Conservation (phyloP, 441 rosid genomes). For the Erodium texanum region DNA sequence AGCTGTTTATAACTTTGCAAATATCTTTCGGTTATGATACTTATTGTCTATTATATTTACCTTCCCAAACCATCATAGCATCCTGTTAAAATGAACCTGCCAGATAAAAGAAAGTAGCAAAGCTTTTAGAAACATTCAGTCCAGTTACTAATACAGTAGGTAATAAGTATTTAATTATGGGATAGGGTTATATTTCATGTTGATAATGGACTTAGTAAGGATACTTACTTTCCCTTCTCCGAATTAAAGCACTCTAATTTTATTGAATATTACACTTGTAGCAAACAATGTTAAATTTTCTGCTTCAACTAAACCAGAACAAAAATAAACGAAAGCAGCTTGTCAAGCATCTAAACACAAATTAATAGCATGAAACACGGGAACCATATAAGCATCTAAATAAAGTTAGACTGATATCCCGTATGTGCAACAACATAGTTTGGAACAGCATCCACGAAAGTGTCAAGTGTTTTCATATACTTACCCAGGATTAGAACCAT, state of each 20-base stretch:
- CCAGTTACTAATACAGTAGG: background rate
- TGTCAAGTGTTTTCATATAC: background rate
- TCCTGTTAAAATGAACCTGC: constrained; percentile 90
- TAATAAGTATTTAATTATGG: background rate
- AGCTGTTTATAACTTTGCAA: background rate
- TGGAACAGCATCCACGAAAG: too few relatives aligned
- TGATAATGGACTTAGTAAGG: background rate
- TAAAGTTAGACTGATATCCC: background rate
- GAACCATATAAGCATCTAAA: background rate
- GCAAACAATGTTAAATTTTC: background rate
- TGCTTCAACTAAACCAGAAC: background rate
- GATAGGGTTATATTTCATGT: background rate
- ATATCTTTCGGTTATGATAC: constrained; percentile 10
- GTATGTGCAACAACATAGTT: too few relatives aligned
- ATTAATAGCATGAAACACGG: background rate
- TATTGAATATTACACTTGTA: background rate
- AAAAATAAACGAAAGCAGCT: background rate
- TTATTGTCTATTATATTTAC: constrained; percentile 23
- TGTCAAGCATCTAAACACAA: background rate
- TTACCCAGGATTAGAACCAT: constrained; percentile 69
- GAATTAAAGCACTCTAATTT: background rate
- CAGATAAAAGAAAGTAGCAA: constrained; percentile 22
- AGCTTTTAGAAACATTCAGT: constrained; percentile 1
- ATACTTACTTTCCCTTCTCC: background rate
- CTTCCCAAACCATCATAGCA: constrained; percentile 87